These are phyloP conservation scores for Physcia stellaris DNA, from an alignment of 495 filamentous ascomycete genomes.

Conservation along the genomic window DNA sequence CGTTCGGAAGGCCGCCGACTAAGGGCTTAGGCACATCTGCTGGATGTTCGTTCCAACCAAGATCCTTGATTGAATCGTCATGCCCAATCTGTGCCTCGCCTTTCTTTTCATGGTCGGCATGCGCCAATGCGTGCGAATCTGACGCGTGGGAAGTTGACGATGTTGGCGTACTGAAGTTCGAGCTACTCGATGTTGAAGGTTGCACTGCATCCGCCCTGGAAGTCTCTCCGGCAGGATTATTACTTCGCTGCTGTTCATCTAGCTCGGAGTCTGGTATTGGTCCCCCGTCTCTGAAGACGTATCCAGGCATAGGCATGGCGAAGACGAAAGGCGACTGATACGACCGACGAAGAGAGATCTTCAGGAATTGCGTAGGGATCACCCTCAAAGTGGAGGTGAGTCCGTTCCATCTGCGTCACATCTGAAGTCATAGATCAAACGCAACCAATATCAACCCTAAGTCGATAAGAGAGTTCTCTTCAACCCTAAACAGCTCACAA, in stretches of 20 bases:
- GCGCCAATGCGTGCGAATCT: conserved; percentile 35
- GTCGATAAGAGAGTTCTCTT: too few species aligned
- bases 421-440: not conserved
- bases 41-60: conserved; percentile 60
- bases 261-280: conserved; percentile 17
- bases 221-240: conserved; percentile 1
- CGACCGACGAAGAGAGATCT: not conserved
- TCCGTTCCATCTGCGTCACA: not conserved
- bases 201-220: conserved; percentile 4
- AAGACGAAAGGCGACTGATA: not conserved
- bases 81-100: conserved; percentile 16
- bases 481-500: too few species aligned
- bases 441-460: too few species aligned
- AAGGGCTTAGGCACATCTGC: conserved; percentile 45
- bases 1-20: conserved; percentile 63
- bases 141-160: conserved; percentile 17
- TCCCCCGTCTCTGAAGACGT: conserved; percentile 17
- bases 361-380: not conserved
- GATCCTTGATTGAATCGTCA: conserved; percentile 34
- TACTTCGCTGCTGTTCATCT: conserved; percentile 9
- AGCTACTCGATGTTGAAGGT: conserved; percentile 10
- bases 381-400: not conserved
- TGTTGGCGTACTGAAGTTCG: conserved; percentile 11
- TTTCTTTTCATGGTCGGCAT: conserved; percentile 24
- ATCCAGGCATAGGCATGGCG: conserved; percentile 17